phyloP scores from a whole-genome alignment of 305 asterid species.

The Vinca major region DNA sequence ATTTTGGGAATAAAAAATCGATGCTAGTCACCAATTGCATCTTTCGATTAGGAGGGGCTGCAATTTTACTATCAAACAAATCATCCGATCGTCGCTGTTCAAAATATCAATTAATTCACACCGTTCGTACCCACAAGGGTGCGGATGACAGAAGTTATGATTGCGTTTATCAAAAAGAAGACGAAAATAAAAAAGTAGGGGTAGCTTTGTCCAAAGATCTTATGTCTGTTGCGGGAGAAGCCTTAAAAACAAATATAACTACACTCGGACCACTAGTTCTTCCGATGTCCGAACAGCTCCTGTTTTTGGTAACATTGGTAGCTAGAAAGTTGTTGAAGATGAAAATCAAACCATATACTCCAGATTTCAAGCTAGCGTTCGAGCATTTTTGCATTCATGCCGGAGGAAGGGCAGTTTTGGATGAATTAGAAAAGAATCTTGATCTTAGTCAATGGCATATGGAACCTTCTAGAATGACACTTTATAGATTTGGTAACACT shows the following conservation, averaged over 20 bases:
- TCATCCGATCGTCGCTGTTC: constrained; percentile 25
- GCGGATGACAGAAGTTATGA: constrained; percentile 40
- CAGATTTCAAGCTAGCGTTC: constrained; percentile 67
- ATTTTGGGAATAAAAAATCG: constrained; percentile 21
- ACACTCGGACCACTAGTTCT: constrained; percentile 74
- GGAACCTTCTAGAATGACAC: constrained; percentile 85
- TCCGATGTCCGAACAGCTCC: constrained; percentile 62
- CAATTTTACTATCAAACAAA: constrained; percentile 34
- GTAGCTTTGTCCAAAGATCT: constrained; percentile 64
- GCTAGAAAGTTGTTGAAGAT: constrained; percentile 52
- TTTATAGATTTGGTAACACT: constrained; percentile 60
- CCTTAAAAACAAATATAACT: constrained; percentile 65
- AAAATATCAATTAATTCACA: constrained; percentile 38
- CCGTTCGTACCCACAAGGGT: constrained; percentile 40
- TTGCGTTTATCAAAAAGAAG: constrained; percentile 43
- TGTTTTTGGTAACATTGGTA: constrained; percentile 44
- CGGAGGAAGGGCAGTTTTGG: constrained; percentile 64
- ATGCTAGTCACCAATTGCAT: too few species aligned
- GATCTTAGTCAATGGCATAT: constrained; percentile 51
- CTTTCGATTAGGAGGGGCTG: constrained; percentile 28
- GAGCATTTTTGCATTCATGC: constrained; percentile 81
- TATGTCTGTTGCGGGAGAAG: constrained; percentile 73
- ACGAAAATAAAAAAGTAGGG: constrained; percentile 35
- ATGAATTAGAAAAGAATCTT: constrained; percentile 63
- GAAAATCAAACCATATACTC: constrained; percentile 57